phyloP scores from a whole-genome alignment of 2,329 filamentous ascomycete species.

The Talaromyces rugulosus region DNA sequence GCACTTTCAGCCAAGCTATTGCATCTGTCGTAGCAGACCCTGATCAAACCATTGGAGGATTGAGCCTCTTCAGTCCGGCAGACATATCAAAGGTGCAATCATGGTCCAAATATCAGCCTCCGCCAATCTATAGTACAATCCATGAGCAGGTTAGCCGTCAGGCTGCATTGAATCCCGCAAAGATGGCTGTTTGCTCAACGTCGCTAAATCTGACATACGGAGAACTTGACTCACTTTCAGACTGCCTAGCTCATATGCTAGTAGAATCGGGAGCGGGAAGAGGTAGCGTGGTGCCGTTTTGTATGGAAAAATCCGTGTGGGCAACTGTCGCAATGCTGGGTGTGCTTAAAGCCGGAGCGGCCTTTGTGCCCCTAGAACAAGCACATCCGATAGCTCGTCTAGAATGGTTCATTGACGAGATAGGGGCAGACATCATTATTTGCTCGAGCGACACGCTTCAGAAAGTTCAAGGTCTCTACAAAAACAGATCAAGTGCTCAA shows the following conservation, averaged over 20 bases:
- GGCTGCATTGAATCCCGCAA: not conserved
- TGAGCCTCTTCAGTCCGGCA: not conserved
- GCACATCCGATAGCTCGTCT: not conserved
- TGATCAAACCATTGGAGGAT: not conserved
- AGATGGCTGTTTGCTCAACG: not conserved
- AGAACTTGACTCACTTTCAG: not conserved
- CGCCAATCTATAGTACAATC: not conserved
- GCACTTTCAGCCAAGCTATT: not conserved
- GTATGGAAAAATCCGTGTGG: constrained; percentile 3
- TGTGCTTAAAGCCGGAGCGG: constrained; percentile 26
- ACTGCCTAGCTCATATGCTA: not conserved
- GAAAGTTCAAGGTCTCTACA: not conserved
- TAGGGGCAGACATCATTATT: not conserved
- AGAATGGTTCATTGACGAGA: not conserved
- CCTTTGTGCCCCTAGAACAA: constrained; percentile 32
- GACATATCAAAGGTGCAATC: not conserved
- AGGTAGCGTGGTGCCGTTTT: not conserved
- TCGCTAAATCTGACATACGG: not conserved
- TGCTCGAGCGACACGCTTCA: not conserved
- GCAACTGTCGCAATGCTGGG: constrained; percentile 20
- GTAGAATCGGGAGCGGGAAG: not conserved
- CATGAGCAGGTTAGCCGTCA: not conserved
- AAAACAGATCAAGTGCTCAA: not conserved
- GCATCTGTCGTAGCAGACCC: not conserved
- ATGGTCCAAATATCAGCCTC: not conserved